A percentile compares a stretch with the other conserved stretches of the same genome.
phyloP scores from a whole-genome alignment of 352 stramenopile genomes.

The Globisporangium middletonii region DNA sequence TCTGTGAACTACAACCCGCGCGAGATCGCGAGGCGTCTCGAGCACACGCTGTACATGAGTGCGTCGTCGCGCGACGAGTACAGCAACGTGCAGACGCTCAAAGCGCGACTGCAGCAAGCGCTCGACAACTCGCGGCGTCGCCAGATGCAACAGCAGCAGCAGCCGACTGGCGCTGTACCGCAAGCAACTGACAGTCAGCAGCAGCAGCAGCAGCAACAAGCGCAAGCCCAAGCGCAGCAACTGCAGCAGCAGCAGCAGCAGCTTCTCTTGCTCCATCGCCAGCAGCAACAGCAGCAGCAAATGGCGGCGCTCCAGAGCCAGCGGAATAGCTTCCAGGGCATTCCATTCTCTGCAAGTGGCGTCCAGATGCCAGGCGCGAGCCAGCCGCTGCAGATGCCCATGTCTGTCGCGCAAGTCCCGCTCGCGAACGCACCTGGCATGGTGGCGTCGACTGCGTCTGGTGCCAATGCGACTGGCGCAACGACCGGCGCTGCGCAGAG shows the following conservation, averaged over 20 bases:
- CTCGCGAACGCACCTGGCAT: slow-evolving; percentile 9
- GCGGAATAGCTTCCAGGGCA: slow-evolving; percentile 52
- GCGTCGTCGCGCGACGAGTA: slow-evolving; percentile 80
- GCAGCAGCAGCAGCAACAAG: slow-evolving; percentile 38
- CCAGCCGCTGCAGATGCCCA: slow-evolving; percentile 57
- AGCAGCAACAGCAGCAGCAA: slow-evolving; percentile 62
- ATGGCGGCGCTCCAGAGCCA: slow-evolving; percentile 71
- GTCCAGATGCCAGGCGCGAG: slow-evolving; percentile 24
- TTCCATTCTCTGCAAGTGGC: slow-evolving; percentile 43
- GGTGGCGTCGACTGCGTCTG: slow-evolving; percentile 18
- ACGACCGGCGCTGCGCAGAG: slow-evolving; percentile 14
- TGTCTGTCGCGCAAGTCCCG: slow-evolving; percentile 35
- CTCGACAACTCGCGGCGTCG: slow-evolving; percentile 73
- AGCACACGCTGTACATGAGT: slow-evolving; percentile 87
- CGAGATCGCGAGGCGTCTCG: slow-evolving; percentile 76
- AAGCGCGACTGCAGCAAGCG: slow-evolving; percentile 76
- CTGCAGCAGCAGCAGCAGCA: slow-evolving; percentile 49
- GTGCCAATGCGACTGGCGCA: slow-evolving; percentile 10
- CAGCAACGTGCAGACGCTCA: slow-evolving; percentile 84
- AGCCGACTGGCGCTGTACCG: slow-evolving; percentile 17
- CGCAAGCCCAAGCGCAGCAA: slow-evolving; percentile 32
- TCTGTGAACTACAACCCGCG: slow-evolving; percentile 87
- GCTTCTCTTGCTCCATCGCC: slow-evolving; percentile 49
- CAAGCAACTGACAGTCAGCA: slow-evolving; percentile 9
- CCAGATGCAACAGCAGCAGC: slow-evolving; percentile 55